Conservation (phyloP, 352 stramenopile species). For the Globisporangium middletonii region DNA sequence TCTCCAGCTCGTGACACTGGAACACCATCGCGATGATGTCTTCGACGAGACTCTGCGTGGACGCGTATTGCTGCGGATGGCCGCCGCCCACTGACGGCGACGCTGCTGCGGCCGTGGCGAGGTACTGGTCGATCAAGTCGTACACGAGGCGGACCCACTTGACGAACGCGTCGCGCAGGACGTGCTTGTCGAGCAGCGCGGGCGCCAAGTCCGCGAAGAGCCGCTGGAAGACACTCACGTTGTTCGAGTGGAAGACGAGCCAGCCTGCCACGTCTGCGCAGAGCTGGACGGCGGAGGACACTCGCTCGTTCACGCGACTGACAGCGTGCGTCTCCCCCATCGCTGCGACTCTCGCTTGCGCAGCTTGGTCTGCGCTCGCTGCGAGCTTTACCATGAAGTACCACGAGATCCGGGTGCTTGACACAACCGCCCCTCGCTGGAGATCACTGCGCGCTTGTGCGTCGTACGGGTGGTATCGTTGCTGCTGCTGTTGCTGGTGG, state of each 20-base stretch:
- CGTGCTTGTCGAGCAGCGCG: slow-evolving; percentile 26
- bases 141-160: slow-evolving; percentile 21
- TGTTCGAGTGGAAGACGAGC: slow-evolving; percentile 24
- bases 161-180: slow-evolving; percentile 23
- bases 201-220: slow-evolving; percentile 17
- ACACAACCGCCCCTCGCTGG: slow-evolving; percentile 1
- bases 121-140: slow-evolving; percentile 22
- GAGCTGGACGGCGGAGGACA: slow-evolving; percentile 16
- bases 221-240: slow-evolving; percentile 20
- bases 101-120: neutral
- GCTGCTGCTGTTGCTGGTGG: slow-evolving; percentile 1
- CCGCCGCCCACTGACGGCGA: slow-evolving; percentile 3
- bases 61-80: slow-evolving; percentile 1
- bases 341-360: neutral
- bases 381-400: slow-evolving; percentile 15
- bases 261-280: slow-evolving; percentile 22
- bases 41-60: slow-evolving; percentile 22
- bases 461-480: slow-evolving; percentile 4
- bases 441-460: neutral
- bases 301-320: neutral
- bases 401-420: slow-evolving; percentile 20
- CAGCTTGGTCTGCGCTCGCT: neutral
- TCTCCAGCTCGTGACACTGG: slow-evolving; percentile 23
- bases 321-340: neutral
- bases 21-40: slow-evolving; percentile 32